Percentiles rank a stretch among this genome's conserved stretches.
phyloP scores from a whole-genome alignment of 2,329 filamentous ascomycete species.

The Colletotrichum echinochloae region DNA sequence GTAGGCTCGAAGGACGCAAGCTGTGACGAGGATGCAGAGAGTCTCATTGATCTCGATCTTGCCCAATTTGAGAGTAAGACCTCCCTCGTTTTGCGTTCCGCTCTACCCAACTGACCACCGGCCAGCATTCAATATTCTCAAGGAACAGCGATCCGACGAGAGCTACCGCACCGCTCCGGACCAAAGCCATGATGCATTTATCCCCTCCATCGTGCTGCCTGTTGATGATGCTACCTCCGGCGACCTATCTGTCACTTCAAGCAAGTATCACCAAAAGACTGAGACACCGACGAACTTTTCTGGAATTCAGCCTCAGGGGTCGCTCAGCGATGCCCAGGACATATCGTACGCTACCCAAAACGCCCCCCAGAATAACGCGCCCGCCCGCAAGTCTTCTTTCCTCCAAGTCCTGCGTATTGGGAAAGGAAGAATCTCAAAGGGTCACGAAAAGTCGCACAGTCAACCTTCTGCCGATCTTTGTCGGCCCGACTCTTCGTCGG shows the following conservation, averaged over 20 bases:
- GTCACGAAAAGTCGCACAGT: conserved; percentile 29
- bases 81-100: background rate
- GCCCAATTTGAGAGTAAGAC: conserved; percentile 51
- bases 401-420: conserved; percentile 19
- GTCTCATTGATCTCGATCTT: conserved; percentile 50
- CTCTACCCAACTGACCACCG: background rate
- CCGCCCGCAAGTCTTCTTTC: conserved; percentile 28
- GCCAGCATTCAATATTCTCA: background rate
- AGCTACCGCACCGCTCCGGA: conserved; percentile 46
- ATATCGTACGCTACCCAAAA: conserved; percentile 49
- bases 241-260: conserved; percentile 52
- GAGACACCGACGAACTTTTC: conserved; percentile 52
- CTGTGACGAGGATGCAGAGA: background rate
- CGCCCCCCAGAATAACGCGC: background rate
- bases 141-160: conserved; percentile 42
- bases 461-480: conserved; percentile 16
- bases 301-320: conserved; percentile 46
- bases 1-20: conserved; percentile 3
- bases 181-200: conserved; percentile 5
- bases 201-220: background rate
- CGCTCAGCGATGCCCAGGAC: conserved; percentile 56
- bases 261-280: conserved; percentile 53
- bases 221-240: conserved; percentile 33
- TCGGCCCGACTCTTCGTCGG: background rate
- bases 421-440: conserved; percentile 3